Evolutionary conservation across 345 rosid species (phyloP), one percentile per base, ranked within the genome.

Genomic region (Dovyalis caffra): DNA sequence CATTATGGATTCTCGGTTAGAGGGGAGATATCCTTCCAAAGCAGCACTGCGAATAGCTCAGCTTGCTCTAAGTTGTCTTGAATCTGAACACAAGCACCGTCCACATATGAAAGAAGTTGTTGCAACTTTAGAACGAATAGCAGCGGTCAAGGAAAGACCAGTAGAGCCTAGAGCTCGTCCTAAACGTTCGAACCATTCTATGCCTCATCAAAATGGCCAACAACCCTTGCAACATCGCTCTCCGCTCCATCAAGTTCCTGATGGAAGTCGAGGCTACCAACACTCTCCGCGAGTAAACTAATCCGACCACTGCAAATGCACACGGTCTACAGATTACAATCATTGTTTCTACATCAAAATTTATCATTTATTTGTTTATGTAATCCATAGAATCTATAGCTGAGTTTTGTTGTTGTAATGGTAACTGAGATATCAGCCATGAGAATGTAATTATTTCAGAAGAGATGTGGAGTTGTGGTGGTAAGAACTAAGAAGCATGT

Each of bases 61-160:
- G 66, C 92, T 95, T 9, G 80, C 98, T 73, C 79, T 90, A 20
- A 86, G 72, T 51, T 95, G 99, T 70, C 85, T 95, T 10, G 98
- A 72, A 79, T 16, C 83, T 0, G 97, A 95, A 58, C 97, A 87
- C 1, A 91, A 81, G 81, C 56, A 85, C 76, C 94, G 99, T 5
- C 99, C 99, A 11, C 79, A 93, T 0, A 95, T 95, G 99, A 87
- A 77, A 84, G 90, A 89, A 80, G 99, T 93, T n/a, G 84, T 90
- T 63, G 91, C 87, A 69, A 81, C 85, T 1, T 83, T 95, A 18
- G 91, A 87, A 75, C 88, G 68, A 74, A 78, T 93, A 1, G 88
- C 81, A 73, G 81, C 94, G n/a, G 76, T 72, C 8, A 83, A 81
- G 15, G 92, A 90, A 73, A 86, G 74, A 49, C 87, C 85, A 7